Conservation (phyloP, 2,329 filamentous ascomycete genomes). For the Neopestalotiopsis rosae region DNA sequence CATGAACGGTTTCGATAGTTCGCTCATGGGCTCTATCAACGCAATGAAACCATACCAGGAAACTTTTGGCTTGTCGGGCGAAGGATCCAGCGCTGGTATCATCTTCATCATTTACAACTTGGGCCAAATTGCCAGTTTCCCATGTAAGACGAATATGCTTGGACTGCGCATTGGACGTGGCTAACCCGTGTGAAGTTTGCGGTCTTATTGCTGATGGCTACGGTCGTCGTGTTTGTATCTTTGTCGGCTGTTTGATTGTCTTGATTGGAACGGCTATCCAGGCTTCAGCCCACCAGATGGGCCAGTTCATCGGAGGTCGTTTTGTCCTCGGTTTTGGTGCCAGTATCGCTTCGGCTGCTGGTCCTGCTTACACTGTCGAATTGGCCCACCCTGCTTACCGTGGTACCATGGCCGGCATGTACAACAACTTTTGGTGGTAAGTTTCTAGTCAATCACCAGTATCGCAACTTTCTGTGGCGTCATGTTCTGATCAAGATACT, state of each 20-base stretch:
- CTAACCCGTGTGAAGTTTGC: conserved; percentile 39
- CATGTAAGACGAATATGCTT: conserved; percentile 34
- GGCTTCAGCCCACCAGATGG: conserved; percentile 48
- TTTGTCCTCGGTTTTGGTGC: conserved; percentile 64
- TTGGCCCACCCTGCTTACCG: conserved; percentile 67
- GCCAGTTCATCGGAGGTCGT: conserved; percentile 61
- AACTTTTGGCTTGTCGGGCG: conserved; percentile 52
- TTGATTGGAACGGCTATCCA: conserved; percentile 56
- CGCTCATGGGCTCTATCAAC: conserved; percentile 57
- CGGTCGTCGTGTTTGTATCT: conserved; percentile 61
- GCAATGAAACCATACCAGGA: conserved; percentile 56
- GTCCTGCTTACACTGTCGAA: conserved; percentile 68
- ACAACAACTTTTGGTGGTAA: conserved; percentile 49
- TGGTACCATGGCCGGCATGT: conserved; percentile 64
- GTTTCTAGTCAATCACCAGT: conserved; percentile 21
- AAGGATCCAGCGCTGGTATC: conserved; percentile 51
- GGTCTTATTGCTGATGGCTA: conserved; percentile 55
- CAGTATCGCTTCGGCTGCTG: conserved; percentile 62
- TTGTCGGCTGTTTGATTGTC: conserved; percentile 58
- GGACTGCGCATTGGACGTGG: background rate
- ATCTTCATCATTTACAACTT: conserved; percentile 55
- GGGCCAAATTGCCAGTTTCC: conserved; percentile 56
- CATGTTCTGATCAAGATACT: background rate
- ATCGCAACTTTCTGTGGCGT: background rate
- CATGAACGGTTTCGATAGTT: conserved; percentile 64